These are phyloP conservation scores for Peribolospora kevripleyi DNA, from an alignment of 768 basidiomycete genomes.

Conservation along the genomic window DNA sequence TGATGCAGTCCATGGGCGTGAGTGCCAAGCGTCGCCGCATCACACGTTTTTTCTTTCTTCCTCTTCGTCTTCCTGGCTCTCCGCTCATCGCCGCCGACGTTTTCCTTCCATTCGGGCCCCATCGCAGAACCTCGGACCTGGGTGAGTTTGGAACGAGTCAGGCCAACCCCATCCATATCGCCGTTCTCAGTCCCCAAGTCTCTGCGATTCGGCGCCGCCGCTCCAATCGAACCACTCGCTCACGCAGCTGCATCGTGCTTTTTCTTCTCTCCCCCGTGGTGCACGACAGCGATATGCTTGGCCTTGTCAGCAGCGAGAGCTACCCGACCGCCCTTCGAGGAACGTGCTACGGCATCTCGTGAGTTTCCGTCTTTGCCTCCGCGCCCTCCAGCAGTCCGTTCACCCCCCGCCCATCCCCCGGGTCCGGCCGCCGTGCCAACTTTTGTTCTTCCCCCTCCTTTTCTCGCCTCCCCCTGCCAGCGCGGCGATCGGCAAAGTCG, in stretches of 20 bases:
- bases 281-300: slow-evolving; percentile 41
- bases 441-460: not conserved
- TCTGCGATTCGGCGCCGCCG: not conserved
- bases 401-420: slow-evolving; percentile 29
- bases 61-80: not conserved
- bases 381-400: not conserved
- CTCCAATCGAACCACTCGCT: not conserved
- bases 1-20: not conserved
- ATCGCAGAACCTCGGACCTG: not conserved
- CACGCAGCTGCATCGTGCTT: not conserved
- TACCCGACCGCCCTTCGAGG: slow-evolving; percentile 36
- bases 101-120: not conserved
- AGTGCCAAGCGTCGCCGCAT: too few species aligned
- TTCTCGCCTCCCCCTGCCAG: slow-evolving; percentile 3
- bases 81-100: not conserved
- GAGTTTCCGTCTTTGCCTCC: slow-evolving; percentile 35
- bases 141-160: too few species aligned
- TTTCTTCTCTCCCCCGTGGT: slow-evolving; percentile 17
- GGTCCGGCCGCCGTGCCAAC: slow-evolving; percentile 6
- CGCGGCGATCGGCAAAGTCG: slow-evolving; percentile 21
- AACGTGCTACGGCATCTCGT: slow-evolving; percentile 44
- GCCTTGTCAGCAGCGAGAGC: slow-evolving; percentile 33
- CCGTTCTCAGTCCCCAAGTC: slow-evolving; percentile 1
- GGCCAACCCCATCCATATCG: not conserved
- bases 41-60: too few species aligned